Percentiles rank a stretch among this genome's conserved stretches.
These are phyloP conservation scores for Ajuga chamaepitys DNA, from an alignment of 257 asterid species.

Conservation along the genomic window DNA sequence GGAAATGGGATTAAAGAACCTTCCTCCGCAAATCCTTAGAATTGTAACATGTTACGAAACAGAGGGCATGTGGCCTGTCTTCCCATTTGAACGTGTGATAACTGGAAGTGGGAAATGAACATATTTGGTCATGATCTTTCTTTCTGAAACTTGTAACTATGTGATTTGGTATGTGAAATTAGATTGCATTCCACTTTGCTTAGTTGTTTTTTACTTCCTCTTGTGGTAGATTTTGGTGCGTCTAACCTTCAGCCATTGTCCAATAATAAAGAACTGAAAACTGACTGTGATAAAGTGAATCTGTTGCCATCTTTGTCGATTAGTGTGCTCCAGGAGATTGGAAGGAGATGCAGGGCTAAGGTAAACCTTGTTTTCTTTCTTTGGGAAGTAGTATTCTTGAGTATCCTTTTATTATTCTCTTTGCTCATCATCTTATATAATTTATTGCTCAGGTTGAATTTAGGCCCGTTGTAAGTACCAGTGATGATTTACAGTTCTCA, in stretches of 20 bases:
- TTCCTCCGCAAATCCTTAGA: background rate
- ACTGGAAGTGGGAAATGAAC: background rate
- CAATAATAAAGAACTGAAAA: conserved; percentile 38
- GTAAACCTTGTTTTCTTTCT: conserved; percentile 24
- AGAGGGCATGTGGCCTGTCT: background rate
- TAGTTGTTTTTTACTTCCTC: background rate
- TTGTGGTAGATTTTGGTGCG: conserved; percentile 35
- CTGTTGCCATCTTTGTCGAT: conserved; percentile 49
- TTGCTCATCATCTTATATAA: conserved; percentile 4
- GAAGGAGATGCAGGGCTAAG: conserved; percentile 80
- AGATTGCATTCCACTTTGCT: background rate
- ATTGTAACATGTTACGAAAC: background rate
- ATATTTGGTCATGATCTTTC: background rate
- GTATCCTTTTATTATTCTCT: background rate
- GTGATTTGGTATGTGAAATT: background rate
- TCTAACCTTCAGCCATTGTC: conserved; percentile 31
- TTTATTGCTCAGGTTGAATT: conserved; percentile 66
- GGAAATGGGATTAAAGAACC: background rate
- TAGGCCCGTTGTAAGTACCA: conserved; percentile 59
- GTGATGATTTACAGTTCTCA: conserved; percentile 69
- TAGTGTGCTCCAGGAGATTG: conserved; percentile 86
- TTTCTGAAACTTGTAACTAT: background rate
- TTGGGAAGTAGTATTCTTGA: background rate
- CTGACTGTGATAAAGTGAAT: conserved; percentile 51
- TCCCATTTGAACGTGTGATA: background rate